Base-by-base conservation (phyloP, 2,329 filamentous ascomycete genomes). In the Colletotrichum graminicola region DNA sequence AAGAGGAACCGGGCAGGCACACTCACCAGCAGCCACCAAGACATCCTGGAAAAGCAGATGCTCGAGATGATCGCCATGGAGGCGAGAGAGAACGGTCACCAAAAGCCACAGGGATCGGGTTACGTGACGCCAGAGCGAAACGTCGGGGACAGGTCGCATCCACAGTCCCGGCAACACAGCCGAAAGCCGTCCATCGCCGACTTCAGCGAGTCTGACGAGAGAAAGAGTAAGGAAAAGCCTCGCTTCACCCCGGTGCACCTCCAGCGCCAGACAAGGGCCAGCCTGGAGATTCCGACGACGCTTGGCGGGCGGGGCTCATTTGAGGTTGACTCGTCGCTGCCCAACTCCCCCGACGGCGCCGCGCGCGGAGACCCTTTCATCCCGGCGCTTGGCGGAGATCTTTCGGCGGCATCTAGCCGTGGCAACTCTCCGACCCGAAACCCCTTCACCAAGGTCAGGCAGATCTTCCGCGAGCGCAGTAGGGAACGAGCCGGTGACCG, bases 401-500 rank as follows among this genome's bases (percentile, higher is more conserved):
- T 92, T 11, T 93, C 92, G 4, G 88, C 90, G 1, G 83, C 86
- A 4, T 84, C 84, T 10, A 94, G 91, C 76, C 87, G 92, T 32
- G 85, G 88, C 1, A 83, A 84, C 2, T 94, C 92, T 8, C 92
- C 92, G 39, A 82, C 84, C 0, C 87, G 90, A 62, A 92, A 89
- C 65, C 87, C 88, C 0, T 82, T 90, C 69, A 81, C 81, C 36
- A 89, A 85, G 75, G 86, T 89, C 66, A 89, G 86, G 76, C 83
- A 82, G 68, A 88, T 88, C 21, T 87, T 90, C 71, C 85, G 85
- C 5, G 87, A 90, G 70, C 87, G 84, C 73, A 86, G 84, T 67
- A 83, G 82, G 51, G 87, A 87, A 41, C 80, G 82, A 2, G 75
- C 72, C n/a, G 75, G 76, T 39, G 82, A 83, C 21, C 76, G 78